Evolutionary conservation across 2,329 filamentous ascomycete genomes (phyloP), one percentile per base, ranked within the genome.

Genomic region (Fusarium annulatum): DNA sequence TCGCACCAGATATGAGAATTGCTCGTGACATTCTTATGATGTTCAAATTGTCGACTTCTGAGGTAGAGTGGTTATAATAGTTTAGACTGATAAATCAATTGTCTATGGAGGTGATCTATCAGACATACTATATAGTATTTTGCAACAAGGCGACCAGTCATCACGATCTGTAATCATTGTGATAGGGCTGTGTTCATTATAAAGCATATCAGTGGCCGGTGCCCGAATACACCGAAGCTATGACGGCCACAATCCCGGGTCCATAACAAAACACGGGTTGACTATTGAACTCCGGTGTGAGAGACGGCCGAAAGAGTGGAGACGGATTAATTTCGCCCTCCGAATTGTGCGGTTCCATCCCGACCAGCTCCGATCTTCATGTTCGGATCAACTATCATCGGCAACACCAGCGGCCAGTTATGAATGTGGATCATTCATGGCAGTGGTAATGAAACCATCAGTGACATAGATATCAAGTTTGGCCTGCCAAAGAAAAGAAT

Each of bases 1-100:
- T 84, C 33, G 82, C 81, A 21, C 82, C 82, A 5, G 76, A 79
- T 34, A 84, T 73, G 21, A 84, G 75, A 28, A 83, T 66, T 53
- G 80, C 67, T 23, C 76, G 76, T 42, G 61, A 61, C 59, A 70
- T 67, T 33, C 38, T 28, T 46, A 21, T n/a, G 16, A 3, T 21
- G 7, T 42, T 34, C 5, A 36, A 16, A 12, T 26, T 33, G 16
- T 21, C 7, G 6, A 14, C 5, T 46, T 16, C 6, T 19, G 10
- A 18, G 9, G 14, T 2, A 38, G n/a, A 34, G 4, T 34, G 38
- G 14, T 55, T 34, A 18, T 52, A 26, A 23, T 26, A 14, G n/a
- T 36, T 7, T 43, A 39, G 5, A 33, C 23, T 39, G 43, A 43
- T 52, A 2, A 28, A 38, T 55, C 3, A 28, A 23, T 18, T 33